Evolutionary conservation across 139 green algal genomes (phyloP).

Genomic region (Chlamydomonas applanata): DNA sequence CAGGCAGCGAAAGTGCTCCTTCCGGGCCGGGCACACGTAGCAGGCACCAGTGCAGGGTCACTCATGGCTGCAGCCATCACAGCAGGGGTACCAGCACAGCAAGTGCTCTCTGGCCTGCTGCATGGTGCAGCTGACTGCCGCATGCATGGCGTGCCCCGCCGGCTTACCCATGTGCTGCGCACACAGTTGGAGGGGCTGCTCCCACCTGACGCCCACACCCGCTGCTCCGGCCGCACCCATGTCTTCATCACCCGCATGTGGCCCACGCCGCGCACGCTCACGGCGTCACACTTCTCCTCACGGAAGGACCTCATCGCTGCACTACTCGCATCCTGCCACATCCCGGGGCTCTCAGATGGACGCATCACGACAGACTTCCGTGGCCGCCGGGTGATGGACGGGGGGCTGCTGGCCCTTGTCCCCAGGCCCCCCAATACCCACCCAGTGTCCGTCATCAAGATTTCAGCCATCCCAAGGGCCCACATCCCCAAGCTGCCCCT

Average conservation of each 20-base stretch:
- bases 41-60: slow-evolving; percentile 71
- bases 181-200: slow-evolving; percentile 32
- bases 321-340: slow-evolving; percentile 73
- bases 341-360: slow-evolving; percentile 58
- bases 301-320: slow-evolving; percentile 65
- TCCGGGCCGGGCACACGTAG: slow-evolving; percentile 40
- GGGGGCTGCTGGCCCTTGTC: slow-evolving; percentile 77
- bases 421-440: slow-evolving; percentile 30
- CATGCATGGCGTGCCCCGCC: slow-evolving; percentile 24
- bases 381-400: slow-evolving; percentile 55
- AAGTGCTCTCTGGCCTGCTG: background rate
- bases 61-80: slow-evolving; percentile 69
- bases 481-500: no score
- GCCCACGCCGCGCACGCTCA: slow-evolving; percentile 26
- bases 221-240: slow-evolving; percentile 24
- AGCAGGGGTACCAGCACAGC: slow-evolving; percentile 44
- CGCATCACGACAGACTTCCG: slow-evolving; percentile 51
- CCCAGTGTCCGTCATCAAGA: background rate
- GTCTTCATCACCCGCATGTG: slow-evolving; percentile 34
- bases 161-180: slow-evolving; percentile 23
- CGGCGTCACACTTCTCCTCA: slow-evolving; percentile 59
- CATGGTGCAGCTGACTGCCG: slow-evolving; percentile 29
- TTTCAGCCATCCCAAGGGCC: no score
- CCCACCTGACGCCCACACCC: slow-evolving; percentile 27
- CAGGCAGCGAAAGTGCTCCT: background rate